These are phyloP conservation scores for Aspergillus baeticus DNA, from an alignment of 495 filamentous ascomycete genomes.

Conservation along the genomic window DNA sequence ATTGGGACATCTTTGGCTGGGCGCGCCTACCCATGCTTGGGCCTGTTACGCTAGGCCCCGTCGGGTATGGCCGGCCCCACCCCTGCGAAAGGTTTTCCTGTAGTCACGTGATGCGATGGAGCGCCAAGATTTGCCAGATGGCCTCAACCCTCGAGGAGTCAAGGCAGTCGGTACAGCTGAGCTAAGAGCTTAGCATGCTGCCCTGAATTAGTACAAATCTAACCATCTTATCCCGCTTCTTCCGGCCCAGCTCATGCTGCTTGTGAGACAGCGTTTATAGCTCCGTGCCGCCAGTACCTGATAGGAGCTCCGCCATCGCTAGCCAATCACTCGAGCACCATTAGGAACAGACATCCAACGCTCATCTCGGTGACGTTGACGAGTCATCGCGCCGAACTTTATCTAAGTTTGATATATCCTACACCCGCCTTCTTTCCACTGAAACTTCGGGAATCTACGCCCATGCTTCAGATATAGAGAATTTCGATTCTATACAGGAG, in stretches of 20 bases:
- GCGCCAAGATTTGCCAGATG: slow-evolving; percentile 48
- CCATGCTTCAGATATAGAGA: not conserved
- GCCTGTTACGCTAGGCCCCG: slow-evolving; percentile 30
- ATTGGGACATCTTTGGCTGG: slow-evolving; percentile 45
- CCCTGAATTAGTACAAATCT: too few species aligned
- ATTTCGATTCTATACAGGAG: slow-evolving; percentile 41
- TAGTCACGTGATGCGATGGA: slow-evolving; percentile 33
- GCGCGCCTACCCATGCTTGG: slow-evolving; percentile 48
- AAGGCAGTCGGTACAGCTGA: not conserved
- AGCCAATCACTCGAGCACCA: not conserved
- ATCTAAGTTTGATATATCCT: too few species aligned
- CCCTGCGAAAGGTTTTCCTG: slow-evolving; percentile 35
- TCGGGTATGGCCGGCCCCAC: slow-evolving; percentile 30
- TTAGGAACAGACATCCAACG: not conserved
- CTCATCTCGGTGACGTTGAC: slow-evolving; percentile 4
- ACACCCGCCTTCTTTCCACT: too few species aligned
- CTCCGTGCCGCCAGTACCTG: not conserved
- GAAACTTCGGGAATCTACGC: too few species aligned
- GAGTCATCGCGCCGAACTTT: not conserved
- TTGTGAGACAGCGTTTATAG: not conserved
- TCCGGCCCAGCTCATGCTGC: not conserved
- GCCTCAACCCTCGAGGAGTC: slow-evolving; percentile 31
- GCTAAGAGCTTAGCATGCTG: too few species aligned
- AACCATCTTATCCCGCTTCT: not conserved
- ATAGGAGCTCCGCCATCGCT: not conserved